phyloP scores from a whole-genome alignment of 495 filamentous ascomycete species.

The Lasiosphaeriaceae sp. region DNA sequence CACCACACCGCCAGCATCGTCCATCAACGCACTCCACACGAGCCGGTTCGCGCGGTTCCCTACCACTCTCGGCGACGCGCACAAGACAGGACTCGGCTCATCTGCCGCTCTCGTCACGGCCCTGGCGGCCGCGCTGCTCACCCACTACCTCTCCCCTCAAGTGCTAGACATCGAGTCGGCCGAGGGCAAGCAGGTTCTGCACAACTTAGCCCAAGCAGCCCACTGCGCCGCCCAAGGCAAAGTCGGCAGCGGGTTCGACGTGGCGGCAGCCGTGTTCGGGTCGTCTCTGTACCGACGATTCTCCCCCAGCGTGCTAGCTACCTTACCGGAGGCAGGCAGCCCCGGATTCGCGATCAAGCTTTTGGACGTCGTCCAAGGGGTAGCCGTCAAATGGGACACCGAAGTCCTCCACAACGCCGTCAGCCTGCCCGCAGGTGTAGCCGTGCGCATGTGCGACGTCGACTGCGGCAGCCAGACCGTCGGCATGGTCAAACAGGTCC shows the following conservation, averaged over 20 bases:
- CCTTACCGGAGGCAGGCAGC: slow-evolving; percentile 58
- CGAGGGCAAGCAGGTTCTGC: slow-evolving; percentile 49
- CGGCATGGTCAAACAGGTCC: slow-evolving; percentile 88
- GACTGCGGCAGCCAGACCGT: slow-evolving; percentile 92
- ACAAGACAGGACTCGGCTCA: slow-evolving; percentile 96
- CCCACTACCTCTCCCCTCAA: slow-evolving; percentile 67
- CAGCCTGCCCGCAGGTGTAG: slow-evolving; percentile 67
- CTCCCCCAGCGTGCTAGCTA: slow-evolving; percentile 68
- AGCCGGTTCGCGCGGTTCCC: slow-evolving; percentile 72
- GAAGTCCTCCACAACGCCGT: slow-evolving; percentile 64
- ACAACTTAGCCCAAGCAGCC: slow-evolving; percentile 89
- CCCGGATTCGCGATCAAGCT: slow-evolving; percentile 64
- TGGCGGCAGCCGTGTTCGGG: slow-evolving; percentile 90
- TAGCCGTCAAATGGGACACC: slow-evolving; percentile 77
- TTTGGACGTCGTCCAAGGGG: slow-evolving; percentile 59
- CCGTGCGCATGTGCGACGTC: slow-evolving; percentile 90
- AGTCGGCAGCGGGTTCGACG: slow-evolving; percentile 92
- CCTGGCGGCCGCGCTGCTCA: slow-evolving; percentile 74
- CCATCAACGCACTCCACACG: slow-evolving; percentile 10
- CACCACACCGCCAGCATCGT: slow-evolving; percentile 5
- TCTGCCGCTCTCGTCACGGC: slow-evolving; percentile 94
- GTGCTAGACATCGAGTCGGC: slow-evolving; percentile 47
- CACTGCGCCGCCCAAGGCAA: slow-evolving; percentile 97
- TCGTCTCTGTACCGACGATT: slow-evolving; percentile 88
- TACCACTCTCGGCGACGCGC: slow-evolving; percentile 69